Conservation (phyloP, 169 alveolate genomes). For the Eimeria acervulina region DNA sequence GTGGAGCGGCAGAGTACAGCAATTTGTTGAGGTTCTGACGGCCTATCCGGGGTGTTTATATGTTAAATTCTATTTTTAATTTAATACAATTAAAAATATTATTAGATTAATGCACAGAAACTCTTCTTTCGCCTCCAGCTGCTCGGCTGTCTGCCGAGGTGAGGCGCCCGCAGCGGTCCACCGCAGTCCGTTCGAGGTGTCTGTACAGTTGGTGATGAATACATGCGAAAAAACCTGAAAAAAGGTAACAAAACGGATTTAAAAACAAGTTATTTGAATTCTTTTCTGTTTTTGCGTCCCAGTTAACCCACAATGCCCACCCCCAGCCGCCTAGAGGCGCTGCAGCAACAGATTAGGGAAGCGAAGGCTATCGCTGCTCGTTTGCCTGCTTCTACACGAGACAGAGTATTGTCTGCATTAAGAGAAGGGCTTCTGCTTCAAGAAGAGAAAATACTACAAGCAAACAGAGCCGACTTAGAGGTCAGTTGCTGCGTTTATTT, state of each 20-base stretch:
- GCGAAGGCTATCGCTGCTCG: slow-evolving; percentile 6
- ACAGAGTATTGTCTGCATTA: neutral
- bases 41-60: too few relatives aligned
- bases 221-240: neutral
- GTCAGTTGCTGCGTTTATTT: neutral
- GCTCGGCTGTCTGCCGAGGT: too few relatives aligned
- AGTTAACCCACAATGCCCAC: neutral
- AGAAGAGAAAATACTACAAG: neutral
- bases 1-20: too few relatives aligned
- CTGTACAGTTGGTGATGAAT: neutral
- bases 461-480: slow-evolving; percentile 41
- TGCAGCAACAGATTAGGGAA: neutral
- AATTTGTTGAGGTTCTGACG: too few relatives aligned
- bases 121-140: too few relatives aligned
- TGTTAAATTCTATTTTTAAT: too few relatives aligned
- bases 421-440: neutral
- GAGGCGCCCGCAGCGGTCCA: neutral
- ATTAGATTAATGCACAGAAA: too few relatives aligned
- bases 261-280: neutral
- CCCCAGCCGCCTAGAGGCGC: neutral
- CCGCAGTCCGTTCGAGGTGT: neutral
- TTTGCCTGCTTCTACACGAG: neutral
- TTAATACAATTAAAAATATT: too few relatives aligned
- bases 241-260: neutral
- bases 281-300: neutral